Conservation (phyloP, 495 filamentous ascomycete genomes). For the Xylaria nigripes region DNA sequence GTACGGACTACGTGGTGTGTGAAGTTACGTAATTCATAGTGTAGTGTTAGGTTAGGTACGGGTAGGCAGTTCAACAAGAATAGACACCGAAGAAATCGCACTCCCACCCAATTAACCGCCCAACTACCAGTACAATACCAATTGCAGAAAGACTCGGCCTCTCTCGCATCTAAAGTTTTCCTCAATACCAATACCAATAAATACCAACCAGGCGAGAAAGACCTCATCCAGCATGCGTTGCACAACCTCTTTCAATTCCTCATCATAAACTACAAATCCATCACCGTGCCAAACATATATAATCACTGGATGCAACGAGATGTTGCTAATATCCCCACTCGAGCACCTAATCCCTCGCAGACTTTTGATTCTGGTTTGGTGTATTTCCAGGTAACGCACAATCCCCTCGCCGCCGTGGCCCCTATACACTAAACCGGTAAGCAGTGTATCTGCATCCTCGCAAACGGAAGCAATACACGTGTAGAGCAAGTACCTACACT, state of each 20-base stretch:
- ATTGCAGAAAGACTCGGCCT: too few relatives aligned
- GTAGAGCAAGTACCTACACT: not conserved
- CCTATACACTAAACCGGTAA: not conserved
- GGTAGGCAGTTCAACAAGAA: too few relatives aligned
- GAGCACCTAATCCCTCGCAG: not conserved
- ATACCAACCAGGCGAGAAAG: not conserved
- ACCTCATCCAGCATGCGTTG: not conserved
- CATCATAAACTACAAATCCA: not conserved
- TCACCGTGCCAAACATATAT: not conserved
- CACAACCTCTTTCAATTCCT: not conserved
- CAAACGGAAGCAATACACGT: not conserved
- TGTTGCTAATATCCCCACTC: not conserved
- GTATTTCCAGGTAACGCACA: not conserved
- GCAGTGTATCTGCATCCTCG: too few relatives aligned
- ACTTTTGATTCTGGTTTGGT: not conserved
- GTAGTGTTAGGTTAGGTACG: too few relatives aligned
- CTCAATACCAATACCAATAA: too few relatives aligned
- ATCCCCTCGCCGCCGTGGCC: not conserved
- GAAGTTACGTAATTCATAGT: too few relatives aligned
- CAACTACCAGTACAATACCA: too few relatives aligned
- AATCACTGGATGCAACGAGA: not conserved
- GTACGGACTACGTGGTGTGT: too few relatives aligned
- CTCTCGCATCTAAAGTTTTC: too few relatives aligned
- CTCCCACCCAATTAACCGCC: too few relatives aligned
- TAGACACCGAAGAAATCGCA: too few relatives aligned